Evolutionary conservation across 345 rosid genomes (phyloP).

Genomic region (Hirschfeldia incana): DNA sequence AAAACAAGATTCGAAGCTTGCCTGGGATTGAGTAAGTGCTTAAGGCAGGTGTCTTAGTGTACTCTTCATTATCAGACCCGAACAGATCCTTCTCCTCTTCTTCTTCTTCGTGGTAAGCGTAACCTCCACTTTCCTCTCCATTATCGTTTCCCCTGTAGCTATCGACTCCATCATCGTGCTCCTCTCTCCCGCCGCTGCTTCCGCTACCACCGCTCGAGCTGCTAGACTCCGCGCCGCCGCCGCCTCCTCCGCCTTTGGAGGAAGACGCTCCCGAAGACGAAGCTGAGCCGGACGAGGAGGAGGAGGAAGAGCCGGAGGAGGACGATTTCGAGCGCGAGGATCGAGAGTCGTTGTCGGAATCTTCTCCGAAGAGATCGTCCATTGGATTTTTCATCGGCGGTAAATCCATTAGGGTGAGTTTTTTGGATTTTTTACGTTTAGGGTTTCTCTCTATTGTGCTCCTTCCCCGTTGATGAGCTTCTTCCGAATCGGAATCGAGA

Average conservation of each 20-base stretch:
- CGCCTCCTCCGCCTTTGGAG: slow-evolving; percentile 30
- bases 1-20: slow-evolving; percentile 22
- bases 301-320: slow-evolving; percentile 50
- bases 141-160: slow-evolving; percentile 28
- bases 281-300: slow-evolving; percentile 49
- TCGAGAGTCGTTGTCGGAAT: slow-evolving; percentile 42
- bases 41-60: slow-evolving; percentile 67
- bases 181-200: slow-evolving; percentile 51
- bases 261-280: slow-evolving; percentile 39
- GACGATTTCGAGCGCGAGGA: slow-evolving; percentile 52
- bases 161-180: slow-evolving; percentile 36
- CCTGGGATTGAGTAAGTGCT: slow-evolving; percentile 79
- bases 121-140: slow-evolving; percentile 26
- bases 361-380: slow-evolving; percentile 53
- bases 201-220: slow-evolving; percentile 54
- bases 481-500: slow-evolving; percentile 31
- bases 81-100: slow-evolving; percentile 67
- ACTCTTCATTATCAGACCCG: slow-evolving; percentile 88
- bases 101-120: slow-evolving; percentile 32
- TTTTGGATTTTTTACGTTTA: not conserved
- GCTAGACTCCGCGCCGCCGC: slow-evolving; percentile 46
- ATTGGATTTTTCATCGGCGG: slow-evolving; percentile 27
- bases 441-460: not conserved
- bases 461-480: not conserved
- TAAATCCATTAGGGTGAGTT: not conserved